A percentile compares a stretch with the other conserved stretches of the same genome.
phyloP scores from a whole-genome alignment of 1,284 basidiomycete genomes.

The Moesziomyces antarcticus region DNA sequence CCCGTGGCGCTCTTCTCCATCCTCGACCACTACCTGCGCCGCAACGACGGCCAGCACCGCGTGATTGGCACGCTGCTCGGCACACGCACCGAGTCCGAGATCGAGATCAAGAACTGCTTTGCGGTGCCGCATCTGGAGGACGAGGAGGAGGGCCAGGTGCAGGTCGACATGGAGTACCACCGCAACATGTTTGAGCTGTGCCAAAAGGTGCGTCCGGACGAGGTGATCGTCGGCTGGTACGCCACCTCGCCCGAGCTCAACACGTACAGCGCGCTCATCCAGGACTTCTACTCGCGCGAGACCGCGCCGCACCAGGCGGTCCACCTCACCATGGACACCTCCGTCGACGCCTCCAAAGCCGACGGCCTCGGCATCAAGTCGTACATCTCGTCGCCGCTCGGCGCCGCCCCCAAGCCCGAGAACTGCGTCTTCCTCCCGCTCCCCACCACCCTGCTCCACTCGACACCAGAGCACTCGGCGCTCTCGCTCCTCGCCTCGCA shows the following conservation, averaged over 20 bases:
- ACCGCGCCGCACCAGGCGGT: constrained; percentile 88
- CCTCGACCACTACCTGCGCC: constrained; percentile 95
- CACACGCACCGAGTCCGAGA: constrained; percentile 75
- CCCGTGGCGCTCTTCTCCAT: constrained; percentile 83
- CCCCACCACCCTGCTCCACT: constrained; percentile 54
- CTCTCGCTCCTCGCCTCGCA: constrained; percentile 79
- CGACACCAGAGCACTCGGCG: constrained; percentile 68
- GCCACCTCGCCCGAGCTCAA: constrained; percentile 78
- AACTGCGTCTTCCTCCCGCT: constrained; percentile 66
- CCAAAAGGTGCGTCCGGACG: constrained; percentile 83
- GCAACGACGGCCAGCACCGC: constrained; percentile 75
- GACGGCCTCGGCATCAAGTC: constrained; percentile 76
- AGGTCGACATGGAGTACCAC: constrained; percentile 94
- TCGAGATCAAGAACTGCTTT: constrained; percentile 65
- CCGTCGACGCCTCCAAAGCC: constrained; percentile 69
- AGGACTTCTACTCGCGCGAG: constrained; percentile 97
- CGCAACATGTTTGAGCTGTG: constrained; percentile 91
- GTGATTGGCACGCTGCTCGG: constrained; percentile 97
- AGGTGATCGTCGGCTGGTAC: constrained; percentile 87
- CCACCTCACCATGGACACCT: constrained; percentile 91
- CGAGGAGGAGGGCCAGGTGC: constrained; percentile 74
- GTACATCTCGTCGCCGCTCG: constrained; percentile 79
- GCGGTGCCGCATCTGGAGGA: constrained; percentile 74
- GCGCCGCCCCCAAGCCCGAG: constrained; percentile 61
- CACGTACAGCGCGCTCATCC: constrained; percentile 95